Evolutionary conservation across 306 rosid genomes (phyloP), one percentile per base, ranked within the genome.

Genomic region (Dryas alaskensis): DNA sequence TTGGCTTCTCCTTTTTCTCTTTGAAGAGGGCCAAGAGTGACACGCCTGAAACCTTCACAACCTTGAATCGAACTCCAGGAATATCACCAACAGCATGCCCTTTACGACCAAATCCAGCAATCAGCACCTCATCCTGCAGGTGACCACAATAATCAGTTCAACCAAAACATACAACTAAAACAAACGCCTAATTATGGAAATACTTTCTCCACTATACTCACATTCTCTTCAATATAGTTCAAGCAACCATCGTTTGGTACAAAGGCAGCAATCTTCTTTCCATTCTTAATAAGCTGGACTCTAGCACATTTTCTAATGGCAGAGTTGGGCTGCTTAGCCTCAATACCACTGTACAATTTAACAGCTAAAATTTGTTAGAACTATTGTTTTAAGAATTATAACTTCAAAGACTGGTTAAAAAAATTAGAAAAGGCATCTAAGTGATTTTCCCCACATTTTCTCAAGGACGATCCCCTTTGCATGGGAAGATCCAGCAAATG

Each of bases 231-330:
- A 11, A 88, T 85, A 51, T 70, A 85, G 82, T 88, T 88, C 78
- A 88, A 70, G 80, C 88, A 88, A 77, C 89, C 92, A 80, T 88
- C 92, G 11, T 88, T 88, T 49, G 89, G 92, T 44, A 88, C 89
- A 67, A 88, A 88, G 63, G 89, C 92, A 7, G 86, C 89, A 75
- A 88, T 88, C 75, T 87, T 87, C 89, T 85, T 88, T 4, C 92
- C 89, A 10, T 85, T 85, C 80, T 85, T 88, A 69, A 88, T 88
- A 49, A 88, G 79, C 65, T 85, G 89, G 13, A 88, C 92, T 42
- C 92, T 81, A 66, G 88, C 89, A 85, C 92, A 85, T 61, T 88
- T 88, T 64, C 92, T 83, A 62, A 88, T 85, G 60, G 92, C 92
- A 79, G 89, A 85, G 81, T 88, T 87, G 46, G 91, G 92, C 83